phyloP scores from a whole-genome alignment of 371 early-diverging fungal genomes.

The Batkoa obscura region DNA sequence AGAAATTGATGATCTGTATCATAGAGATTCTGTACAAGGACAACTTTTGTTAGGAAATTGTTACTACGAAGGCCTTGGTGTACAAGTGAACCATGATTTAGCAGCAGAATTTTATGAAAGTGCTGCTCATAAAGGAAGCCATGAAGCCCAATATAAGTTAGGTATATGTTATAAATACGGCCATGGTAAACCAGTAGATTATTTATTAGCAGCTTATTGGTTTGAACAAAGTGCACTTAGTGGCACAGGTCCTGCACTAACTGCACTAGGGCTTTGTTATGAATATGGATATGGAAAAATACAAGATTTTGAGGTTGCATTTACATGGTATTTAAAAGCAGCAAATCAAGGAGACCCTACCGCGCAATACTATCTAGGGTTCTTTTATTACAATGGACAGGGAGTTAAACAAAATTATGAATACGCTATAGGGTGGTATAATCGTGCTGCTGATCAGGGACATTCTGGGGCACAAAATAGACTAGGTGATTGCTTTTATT shows the following conservation, averaged over 20 bases:
- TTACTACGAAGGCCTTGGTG: constrained; percentile 9
- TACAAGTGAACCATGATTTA: constrained; percentile 6
- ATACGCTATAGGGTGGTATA: constrained; percentile 9
- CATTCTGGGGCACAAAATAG: constrained; percentile 48
- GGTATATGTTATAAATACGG: constrained; percentile 71
- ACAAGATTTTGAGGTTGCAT: constrained; percentile 30
- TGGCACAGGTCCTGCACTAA: constrained; percentile 44
- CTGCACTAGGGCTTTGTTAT: constrained; percentile 63
- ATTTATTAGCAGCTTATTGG: constrained; percentile 38
- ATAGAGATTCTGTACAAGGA: constrained; percentile 1
- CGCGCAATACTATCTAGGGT: constrained; percentile 11
- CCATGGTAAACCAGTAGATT: constrained; percentile 41
- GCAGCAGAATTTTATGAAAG: constrained; percentile 9
- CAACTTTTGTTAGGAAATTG: constrained; percentile 9
- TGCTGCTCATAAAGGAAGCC: constrained; percentile 25
- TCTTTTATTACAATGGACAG: constrained; percentile 10
- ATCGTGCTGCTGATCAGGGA: constrained; percentile 20
- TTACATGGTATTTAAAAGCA: constrained; percentile 23
- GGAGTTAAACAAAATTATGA: constrained; percentile 6
- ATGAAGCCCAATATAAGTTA: constrained; percentile 44
- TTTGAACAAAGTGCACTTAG: constrained; percentile 34
- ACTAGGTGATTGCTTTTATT: constrained; percentile 59
- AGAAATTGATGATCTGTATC: constrained; percentile 2
- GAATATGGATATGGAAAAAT: constrained; percentile 60
- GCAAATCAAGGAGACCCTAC: constrained; percentile 13